phyloP scores from a whole-genome alignment of 1,139 yeast species.

The Taphrina flavorubra region DNA sequence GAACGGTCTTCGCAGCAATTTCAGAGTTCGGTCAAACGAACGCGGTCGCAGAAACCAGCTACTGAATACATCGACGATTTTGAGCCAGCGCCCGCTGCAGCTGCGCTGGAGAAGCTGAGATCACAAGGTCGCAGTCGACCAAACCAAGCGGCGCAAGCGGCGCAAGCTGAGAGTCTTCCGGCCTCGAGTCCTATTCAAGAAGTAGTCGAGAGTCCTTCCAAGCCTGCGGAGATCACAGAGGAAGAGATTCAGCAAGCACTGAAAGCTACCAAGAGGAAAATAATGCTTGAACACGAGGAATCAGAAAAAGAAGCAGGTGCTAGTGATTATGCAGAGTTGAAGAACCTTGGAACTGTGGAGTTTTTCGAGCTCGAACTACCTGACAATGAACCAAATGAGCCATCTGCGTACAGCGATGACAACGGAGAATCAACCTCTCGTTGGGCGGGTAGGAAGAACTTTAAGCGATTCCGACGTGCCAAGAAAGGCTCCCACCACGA shows the following conservation, averaged over 20 bases:
- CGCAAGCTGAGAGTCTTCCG: background rate
- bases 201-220: background rate
- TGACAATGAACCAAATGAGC: background rate
- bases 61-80: constrained; percentile 6
- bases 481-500: background rate
- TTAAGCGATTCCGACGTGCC: constrained; percentile 35
- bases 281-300: background rate
- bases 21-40: background rate
- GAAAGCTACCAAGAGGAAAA: constrained; percentile 10
- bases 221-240: constrained; percentile 5
- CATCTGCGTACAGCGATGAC: background rate
- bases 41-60: background rate
- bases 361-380: constrained; percentile 24
- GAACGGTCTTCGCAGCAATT: background rate
- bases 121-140: background rate
- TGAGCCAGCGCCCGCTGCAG: constrained; percentile 29
- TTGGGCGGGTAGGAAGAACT: constrained; percentile 41
- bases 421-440: constrained; percentile 7
- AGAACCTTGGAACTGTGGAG: constrained; percentile 23
- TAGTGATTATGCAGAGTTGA: background rate
- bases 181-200: background rate
- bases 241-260: constrained; percentile 21
- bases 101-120: constrained; percentile 12
- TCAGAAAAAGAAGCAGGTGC: background rate
- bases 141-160: background rate